phyloP scores from a whole-genome alignment of 805 yeast genomes.

The Yamadazyma laniorum region DNA sequence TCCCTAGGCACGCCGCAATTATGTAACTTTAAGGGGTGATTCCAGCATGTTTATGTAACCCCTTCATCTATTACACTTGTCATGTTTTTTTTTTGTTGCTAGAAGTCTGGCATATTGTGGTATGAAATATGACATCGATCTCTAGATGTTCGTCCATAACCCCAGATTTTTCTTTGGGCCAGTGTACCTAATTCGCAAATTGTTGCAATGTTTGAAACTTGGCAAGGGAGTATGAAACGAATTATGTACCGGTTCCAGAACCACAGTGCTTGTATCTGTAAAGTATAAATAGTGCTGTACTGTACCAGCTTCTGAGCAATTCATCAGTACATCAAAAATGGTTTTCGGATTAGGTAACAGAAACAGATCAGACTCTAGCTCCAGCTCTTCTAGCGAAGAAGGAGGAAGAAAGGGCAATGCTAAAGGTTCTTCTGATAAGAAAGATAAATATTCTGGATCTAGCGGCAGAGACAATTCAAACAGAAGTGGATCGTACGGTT shows the following conservation, averaged over 20 bases:
- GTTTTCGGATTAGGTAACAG: slow-evolving; percentile 32
- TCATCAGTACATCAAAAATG: no score
- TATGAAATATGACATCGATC: background rate
- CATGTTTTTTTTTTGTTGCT: slow-evolving; percentile 3
- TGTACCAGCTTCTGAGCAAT: no score
- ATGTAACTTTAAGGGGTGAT: no score
- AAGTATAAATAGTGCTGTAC: no score
- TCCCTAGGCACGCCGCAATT: no score
- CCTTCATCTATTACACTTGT: no score
- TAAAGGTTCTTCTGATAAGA: background rate
- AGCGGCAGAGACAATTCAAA: background rate
- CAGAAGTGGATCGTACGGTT: slow-evolving; percentile 10
- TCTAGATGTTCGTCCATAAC: background rate
- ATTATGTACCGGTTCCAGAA: no score
- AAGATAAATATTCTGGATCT: slow-evolving; percentile 10
- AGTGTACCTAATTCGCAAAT: no score
- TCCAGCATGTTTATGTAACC: no score
- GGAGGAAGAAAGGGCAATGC: slow-evolving; percentile 1
- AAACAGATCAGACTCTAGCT: slow-evolving; percentile 6
- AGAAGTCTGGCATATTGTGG: slow-evolving; percentile 5
- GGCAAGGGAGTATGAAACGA: no score
- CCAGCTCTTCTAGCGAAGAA: slow-evolving; percentile 6
- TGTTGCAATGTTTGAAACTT: no score
- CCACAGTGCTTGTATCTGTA: no score
- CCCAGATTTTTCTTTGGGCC: slow-evolving; percentile 3